These are phyloP conservation scores for Spizellomyces punctatus DNA, from an alignment of 192 early-diverging fungal species.

Conservation along the genomic window DNA sequence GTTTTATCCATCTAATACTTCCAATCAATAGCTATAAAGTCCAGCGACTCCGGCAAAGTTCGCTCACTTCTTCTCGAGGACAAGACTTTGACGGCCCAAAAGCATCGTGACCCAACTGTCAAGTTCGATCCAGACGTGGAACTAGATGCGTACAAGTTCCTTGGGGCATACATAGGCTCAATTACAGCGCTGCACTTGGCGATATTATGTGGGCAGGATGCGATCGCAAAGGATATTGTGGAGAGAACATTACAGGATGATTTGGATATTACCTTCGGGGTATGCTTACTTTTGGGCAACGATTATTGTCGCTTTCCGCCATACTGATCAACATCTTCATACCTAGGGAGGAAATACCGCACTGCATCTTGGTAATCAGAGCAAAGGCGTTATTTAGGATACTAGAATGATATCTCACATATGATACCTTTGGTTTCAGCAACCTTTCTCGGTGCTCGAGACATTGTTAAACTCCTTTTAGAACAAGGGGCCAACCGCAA, in stretches of 20 bases:
- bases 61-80: constrained; percentile 40
- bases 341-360: constrained; percentile 70
- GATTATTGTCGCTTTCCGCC: no score
- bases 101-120: constrained; percentile 42
- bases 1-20: not conserved
- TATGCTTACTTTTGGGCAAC: constrained; percentile 24
- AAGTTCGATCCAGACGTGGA: constrained; percentile 51
- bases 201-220: constrained; percentile 61
- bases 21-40: not conserved
- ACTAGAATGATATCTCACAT: constrained; percentile 1
- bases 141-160: constrained; percentile 64
- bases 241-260: constrained; percentile 69
- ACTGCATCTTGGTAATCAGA: constrained; percentile 56
- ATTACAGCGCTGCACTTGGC: constrained; percentile 66
- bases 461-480: constrained; percentile 60
- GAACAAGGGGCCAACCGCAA: constrained; percentile 64
- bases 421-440: constrained; percentile 38
- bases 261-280: constrained; percentile 66
- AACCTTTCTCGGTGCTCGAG: constrained; percentile 58
- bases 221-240: constrained; percentile 68
- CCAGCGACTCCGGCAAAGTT: constrained; percentile 21
- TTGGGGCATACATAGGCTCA: constrained; percentile 70
- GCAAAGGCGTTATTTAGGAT: not conserved
- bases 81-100: constrained; percentile 37
- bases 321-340: no score